These are phyloP conservation scores for Hymenoscyphus repandus DNA, from an alignment of 2,329 filamentous ascomycete genomes.

Conservation along the genomic window DNA sequence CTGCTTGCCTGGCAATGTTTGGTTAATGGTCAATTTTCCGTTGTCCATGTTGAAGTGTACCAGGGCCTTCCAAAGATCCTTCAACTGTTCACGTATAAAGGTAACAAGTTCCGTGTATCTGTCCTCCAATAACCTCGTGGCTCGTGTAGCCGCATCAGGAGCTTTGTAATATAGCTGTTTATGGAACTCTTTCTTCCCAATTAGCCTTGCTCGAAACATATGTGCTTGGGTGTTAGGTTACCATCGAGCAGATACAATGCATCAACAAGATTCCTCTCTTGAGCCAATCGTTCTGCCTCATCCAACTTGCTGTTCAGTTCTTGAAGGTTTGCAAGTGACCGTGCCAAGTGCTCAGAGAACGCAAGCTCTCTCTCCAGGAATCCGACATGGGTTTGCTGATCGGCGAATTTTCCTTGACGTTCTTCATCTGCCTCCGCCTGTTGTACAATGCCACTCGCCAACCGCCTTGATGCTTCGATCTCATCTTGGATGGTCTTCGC, in stretches of 20 bases:
- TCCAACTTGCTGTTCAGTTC: slow-evolving; percentile 56
- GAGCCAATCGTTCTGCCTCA: slow-evolving; percentile 52
- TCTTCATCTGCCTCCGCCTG: slow-evolving; percentile 63
- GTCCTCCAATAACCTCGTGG: slow-evolving; percentile 59
- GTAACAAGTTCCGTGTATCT: slow-evolving; percentile 62
- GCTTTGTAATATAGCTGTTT: background rate
- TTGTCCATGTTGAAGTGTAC: slow-evolving; percentile 55
- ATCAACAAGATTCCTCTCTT: slow-evolving; percentile 51
- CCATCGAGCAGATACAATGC: slow-evolving; percentile 52
- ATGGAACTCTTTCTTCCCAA: slow-evolving; percentile 9
- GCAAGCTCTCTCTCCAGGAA: slow-evolving; percentile 53
- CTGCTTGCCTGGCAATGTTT: slow-evolving; percentile 12
- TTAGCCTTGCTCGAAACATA: background rate
- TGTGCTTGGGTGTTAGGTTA: slow-evolving; percentile 29
- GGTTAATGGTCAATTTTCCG: slow-evolving; percentile 48
- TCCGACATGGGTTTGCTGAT: slow-evolving; percentile 49
- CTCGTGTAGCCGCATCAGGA: slow-evolving; percentile 56
- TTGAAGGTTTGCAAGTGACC: slow-evolving; percentile 46
- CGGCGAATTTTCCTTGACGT: slow-evolving; percentile 30
- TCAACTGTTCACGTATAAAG: slow-evolving; percentile 60
- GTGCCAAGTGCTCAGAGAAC: slow-evolving; percentile 53
- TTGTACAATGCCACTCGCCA: slow-evolving; percentile 75
- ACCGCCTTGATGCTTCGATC: slow-evolving; percentile 71
- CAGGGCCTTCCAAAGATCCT: slow-evolving; percentile 65
- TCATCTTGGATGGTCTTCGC: slow-evolving; percentile 81